Base-by-base conservation (phyloP, 2,329 filamentous ascomycete genomes). In the Diaporthe sp. region DNA sequence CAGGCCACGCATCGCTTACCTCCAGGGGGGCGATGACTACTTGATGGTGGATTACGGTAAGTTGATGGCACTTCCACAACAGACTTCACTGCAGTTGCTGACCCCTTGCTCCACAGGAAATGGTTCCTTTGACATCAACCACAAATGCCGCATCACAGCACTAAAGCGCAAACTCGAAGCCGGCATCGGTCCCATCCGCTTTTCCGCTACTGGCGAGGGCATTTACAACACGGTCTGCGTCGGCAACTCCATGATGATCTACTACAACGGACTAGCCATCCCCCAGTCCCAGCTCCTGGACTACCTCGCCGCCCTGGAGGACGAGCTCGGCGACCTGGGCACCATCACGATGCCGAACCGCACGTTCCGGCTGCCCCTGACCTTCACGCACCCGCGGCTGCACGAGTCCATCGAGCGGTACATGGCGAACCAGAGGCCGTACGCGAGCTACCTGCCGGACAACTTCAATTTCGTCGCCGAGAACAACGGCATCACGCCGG, bases 121-220 rank as follows among this genome's bases (percentile, higher is more conserved):
- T 47, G 89, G 90, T 25, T 82, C 84, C 1, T 90, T 90, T 76
- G 86, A 92, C 76, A 83, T 92, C 74, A 90, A 91, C 80, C 86
- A 91, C 81, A 84, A 88, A 37, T 90, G 88, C 79, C 85, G 89
- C 60, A 87, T 89, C 22, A 90, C 88, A 3, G 88, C 88, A 0
- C 83, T 91, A 2, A 88, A 89, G 71, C 87, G 87, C 61, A 84
- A 85, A 8, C 79, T 91, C n/a, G 77, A 78, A 42, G 80, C 84
- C 76, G 78, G 76, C 28, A 81, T 77, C 1, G 80, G 79, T 1
- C 80, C 82, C 17, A 84, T 86, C 13, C 79, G 81, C 1, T 84
- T 86, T 17, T 84, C 74, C 4, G 17, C 72, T 1, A 55, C 47
- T 6, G 72, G 75, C 4, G 60, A 80, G 6, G 84, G 85, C 7